Conservation (phyloP, 148 eudicot species). For the Rhododendron kiyosumense region DNA sequence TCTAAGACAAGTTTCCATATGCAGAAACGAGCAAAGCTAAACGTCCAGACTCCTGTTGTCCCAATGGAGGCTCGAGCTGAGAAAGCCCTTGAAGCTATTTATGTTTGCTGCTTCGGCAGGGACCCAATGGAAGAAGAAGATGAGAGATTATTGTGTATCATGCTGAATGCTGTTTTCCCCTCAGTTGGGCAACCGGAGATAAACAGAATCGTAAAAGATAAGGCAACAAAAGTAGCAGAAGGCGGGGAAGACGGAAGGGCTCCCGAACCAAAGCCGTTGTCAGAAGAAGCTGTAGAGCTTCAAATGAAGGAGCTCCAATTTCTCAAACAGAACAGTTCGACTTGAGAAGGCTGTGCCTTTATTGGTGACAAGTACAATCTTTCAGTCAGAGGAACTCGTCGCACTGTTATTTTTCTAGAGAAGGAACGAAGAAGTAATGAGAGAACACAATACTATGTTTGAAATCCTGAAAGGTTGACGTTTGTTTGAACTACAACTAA, state of each 20-base stretch:
- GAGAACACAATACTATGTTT: neutral
- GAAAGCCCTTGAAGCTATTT: conserved; percentile 88
- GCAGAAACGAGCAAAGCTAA: conserved; percentile 68
- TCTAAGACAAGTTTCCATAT: conserved; percentile 1
- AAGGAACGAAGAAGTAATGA: neutral
- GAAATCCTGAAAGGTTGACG: neutral
- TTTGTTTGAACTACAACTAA: neutral
- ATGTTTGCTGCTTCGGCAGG: conserved; percentile 71
- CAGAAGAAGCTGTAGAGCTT: conserved; percentile 81
- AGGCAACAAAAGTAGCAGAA: conserved; percentile 47
- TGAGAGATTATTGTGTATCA: conserved; percentile 41
- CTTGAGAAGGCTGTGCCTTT: neutral
- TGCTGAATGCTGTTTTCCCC: conserved; percentile 81
- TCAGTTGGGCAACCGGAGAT: conserved; percentile 42
- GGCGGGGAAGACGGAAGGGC: conserved; percentile 36
- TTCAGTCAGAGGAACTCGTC: neutral
- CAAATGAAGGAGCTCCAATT: conserved; percentile 95
- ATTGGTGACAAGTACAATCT: neutral
- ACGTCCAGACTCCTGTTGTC: conserved; percentile 27
- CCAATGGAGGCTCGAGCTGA: conserved; percentile 70
- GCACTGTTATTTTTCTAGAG: neutral
- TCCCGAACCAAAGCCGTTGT: conserved; percentile 45
- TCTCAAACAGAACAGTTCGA: conserved; percentile 54
- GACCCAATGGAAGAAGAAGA: conserved; percentile 64
- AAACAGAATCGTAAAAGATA: conserved; percentile 48